Evolutionary conservation across 805 yeast genomes (phyloP).

Genomic region (Metschnikowia colocasiae): DNA sequence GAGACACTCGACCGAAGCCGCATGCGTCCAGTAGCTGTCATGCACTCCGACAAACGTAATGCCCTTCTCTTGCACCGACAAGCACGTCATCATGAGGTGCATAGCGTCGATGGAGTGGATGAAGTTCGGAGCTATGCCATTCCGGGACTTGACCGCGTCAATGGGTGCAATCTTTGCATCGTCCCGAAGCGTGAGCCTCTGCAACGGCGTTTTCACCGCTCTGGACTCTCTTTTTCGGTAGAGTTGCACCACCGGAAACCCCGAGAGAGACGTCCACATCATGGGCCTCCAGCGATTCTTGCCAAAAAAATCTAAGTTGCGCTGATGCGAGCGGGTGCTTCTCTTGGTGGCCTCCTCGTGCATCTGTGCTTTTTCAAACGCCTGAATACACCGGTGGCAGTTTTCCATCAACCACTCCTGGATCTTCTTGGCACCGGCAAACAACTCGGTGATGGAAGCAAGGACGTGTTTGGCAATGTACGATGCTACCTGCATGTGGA

Average conservation of each 20-base stretch:
- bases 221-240: conserved; percentile 22
- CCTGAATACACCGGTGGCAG: conserved; percentile 27
- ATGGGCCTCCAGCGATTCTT: conserved; percentile 28
- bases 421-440: conserved; percentile 30
- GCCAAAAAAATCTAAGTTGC: conserved; percentile 18
- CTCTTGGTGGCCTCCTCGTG: not conserved
- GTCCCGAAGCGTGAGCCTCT: conserved; percentile 19
- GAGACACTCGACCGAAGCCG: conserved; percentile 28
- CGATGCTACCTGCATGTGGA: conserved; percentile 6
- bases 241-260: conserved; percentile 40
- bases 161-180: conserved; percentile 24
- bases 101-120: conserved; percentile 41
- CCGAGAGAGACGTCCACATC: conserved; percentile 41
- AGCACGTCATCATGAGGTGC: conserved; percentile 37
- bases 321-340: not conserved
- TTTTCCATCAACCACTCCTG: conserved; percentile 36
- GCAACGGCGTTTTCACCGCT: conserved; percentile 23
- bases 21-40: conserved; percentile 44
- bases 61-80: conserved; percentile 18
- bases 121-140: conserved; percentile 42
- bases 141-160: conserved; percentile 28
- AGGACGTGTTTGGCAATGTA: conserved; percentile 15
- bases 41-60: conserved; percentile 39
- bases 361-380: conserved; percentile 19
- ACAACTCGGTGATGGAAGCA: conserved; percentile 23